A percentile compares a stretch with the other conserved stretches of the same genome.
Conservation (phyloP, 139 green algal species). For the Protoeuglena noctilucae region DNA sequence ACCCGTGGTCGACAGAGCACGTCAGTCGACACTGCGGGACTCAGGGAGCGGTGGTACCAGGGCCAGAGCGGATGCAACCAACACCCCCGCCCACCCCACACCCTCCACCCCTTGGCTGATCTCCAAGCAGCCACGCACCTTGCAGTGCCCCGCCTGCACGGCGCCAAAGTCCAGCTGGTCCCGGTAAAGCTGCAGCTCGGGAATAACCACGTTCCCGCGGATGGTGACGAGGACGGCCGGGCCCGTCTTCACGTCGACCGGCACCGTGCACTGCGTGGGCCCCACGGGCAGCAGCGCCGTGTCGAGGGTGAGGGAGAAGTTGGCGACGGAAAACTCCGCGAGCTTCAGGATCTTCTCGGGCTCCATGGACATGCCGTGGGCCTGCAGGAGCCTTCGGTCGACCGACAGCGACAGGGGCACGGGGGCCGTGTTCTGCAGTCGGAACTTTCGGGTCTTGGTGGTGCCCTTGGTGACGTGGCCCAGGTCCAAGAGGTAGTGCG, state of each 20-base stretch:
- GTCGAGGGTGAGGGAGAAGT: conserved; percentile 34
- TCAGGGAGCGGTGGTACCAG: no score
- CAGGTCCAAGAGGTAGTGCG: conserved; percentile 61
- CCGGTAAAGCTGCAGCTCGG: conserved; percentile 28
- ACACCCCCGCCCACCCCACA: no score
- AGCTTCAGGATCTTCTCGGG: conserved; percentile 47
- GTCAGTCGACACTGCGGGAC: no score
- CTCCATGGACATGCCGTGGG: conserved; percentile 37
- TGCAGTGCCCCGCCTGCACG: conserved; percentile 37
- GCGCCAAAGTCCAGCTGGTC: conserved; percentile 38
- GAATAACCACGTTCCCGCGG: conserved; percentile 26
- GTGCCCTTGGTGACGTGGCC: conserved; percentile 51
- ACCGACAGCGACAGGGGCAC: conserved; percentile 21
- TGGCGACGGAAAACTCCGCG: conserved; percentile 16
- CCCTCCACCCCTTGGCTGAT: no score
- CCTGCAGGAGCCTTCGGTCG: conserved; percentile 38
- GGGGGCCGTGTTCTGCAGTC: conserved; percentile 33
- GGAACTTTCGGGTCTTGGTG: conserved; percentile 27
- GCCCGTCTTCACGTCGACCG: conserved; percentile 32
- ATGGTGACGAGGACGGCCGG: conserved; percentile 43
- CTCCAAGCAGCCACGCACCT: conserved; percentile 14
- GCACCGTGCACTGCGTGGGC: conserved; percentile 29
- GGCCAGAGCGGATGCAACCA: no score
- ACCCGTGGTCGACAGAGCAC: no score
- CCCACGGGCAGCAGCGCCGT: conserved; percentile 28